Evolutionary conservation across 345 rosid genomes (phyloP).

Genomic region (Hibiscus tridactylites): DNA sequence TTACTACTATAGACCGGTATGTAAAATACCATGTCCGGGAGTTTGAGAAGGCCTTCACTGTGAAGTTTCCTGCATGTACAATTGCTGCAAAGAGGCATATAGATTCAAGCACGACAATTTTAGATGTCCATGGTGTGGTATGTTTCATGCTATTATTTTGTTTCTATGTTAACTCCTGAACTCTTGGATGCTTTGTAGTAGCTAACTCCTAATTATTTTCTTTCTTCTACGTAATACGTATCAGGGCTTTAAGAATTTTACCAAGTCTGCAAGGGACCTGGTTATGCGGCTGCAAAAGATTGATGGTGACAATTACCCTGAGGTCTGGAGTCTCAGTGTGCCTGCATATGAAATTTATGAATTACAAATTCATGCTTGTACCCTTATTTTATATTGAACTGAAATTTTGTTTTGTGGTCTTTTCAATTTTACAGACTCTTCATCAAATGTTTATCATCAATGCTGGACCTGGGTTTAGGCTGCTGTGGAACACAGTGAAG

Average conservation of each 20-base stretch:
- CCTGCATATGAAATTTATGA: background rate
- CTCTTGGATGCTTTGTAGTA: background rate
- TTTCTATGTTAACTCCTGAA: slow-evolving; percentile 1
- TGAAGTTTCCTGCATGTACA: slow-evolving; percentile 92
- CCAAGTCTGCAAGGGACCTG: slow-evolving; percentile 91
- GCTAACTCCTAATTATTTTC: background rate
- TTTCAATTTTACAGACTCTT: slow-evolving; percentile 62
- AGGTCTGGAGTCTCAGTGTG: slow-evolving; percentile 39
- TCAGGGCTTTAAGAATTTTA: slow-evolving; percentile 84
- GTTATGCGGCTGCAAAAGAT: slow-evolving; percentile 82
- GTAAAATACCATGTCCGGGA: slow-evolving; percentile 83
- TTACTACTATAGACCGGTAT: slow-evolving; percentile 77
- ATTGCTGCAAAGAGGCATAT: slow-evolving; percentile 88
- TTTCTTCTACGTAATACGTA: slow-evolving; percentile 21
- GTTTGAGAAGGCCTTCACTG: slow-evolving; percentile 72
- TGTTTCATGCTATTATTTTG: slow-evolving; percentile 12
- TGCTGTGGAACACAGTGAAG: slow-evolving; percentile 88
- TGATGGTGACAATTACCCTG: slow-evolving; percentile 98
- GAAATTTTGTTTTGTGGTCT: slow-evolving; percentile 6
- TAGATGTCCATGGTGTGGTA: slow-evolving; percentile 99
- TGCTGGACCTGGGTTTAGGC: slow-evolving; percentile 88
- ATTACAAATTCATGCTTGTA: background rate
- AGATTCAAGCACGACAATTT: slow-evolving; percentile 91
- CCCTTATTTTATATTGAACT: background rate
- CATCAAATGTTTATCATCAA: slow-evolving; percentile 96